These are phyloP conservation scores for Kitagawia praeruptora DNA, from an alignment of 129 eudicot genomes.

Conservation along the genomic window DNA sequence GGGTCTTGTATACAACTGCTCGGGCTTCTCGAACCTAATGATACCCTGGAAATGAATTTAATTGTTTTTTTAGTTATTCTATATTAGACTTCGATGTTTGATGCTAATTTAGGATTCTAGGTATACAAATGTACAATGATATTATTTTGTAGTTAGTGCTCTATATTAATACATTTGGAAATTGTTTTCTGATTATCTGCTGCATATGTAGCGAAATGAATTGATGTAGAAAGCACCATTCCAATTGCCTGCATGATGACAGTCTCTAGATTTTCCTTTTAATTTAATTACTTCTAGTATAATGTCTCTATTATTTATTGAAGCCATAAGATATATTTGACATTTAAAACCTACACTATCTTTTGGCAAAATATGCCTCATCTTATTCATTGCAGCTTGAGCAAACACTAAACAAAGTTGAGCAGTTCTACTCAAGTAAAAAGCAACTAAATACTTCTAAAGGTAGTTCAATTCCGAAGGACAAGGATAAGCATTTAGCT, in stretches of 20 bases:
- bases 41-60: background rate
- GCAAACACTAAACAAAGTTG: slow-evolving; percentile 56
- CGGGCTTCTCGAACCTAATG: background rate
- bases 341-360: background rate
- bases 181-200: background rate
- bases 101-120: background rate
- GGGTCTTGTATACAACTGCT: background rate
- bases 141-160: background rate
- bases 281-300: background rate
- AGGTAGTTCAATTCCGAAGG: slow-evolving; percentile 53
- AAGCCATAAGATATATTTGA: background rate
- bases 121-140: background rate
- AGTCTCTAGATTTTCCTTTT: background rate
- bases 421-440: slow-evolving; percentile 59
- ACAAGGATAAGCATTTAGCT: slow-evolving; percentile 42
- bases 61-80: background rate
- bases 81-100: background rate
- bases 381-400: slow-evolving; percentile 48
- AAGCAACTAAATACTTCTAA: slow-evolving; percentile 50
- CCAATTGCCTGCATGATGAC: background rate
- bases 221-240: background rate
- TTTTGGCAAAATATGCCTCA: background rate
- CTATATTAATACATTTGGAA: background rate
- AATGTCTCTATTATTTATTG: background rate
- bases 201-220: background rate